Evolutionary conservation across 164 flowering plant species (phyloP).

Genomic region (Nelumbo lutea): DNA sequence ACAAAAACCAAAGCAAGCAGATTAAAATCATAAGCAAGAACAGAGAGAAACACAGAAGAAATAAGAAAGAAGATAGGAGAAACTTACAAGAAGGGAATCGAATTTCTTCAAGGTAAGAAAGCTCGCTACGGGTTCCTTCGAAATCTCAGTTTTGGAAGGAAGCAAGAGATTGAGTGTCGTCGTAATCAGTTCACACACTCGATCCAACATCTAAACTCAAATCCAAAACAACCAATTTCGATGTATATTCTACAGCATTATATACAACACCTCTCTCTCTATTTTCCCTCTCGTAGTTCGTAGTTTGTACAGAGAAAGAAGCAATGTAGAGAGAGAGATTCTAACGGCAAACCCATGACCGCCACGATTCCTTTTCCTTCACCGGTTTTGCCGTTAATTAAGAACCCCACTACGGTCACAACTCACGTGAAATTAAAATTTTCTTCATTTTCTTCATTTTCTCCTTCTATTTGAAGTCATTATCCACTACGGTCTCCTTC

Average conservation of each 20-base stretch:
- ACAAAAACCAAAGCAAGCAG: not conserved
- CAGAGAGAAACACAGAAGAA: not conserved
- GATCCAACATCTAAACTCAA: not conserved
- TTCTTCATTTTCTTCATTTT: too few species aligned
- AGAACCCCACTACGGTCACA: not conserved
- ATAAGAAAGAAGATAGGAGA: slow-evolving; percentile 18
- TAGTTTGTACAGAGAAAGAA: not conserved
- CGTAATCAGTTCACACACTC: slow-evolving; percentile 12
- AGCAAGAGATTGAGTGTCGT: slow-evolving; percentile 49
- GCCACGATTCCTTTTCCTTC: slow-evolving; percentile 4
- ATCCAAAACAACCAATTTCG: too few species aligned
- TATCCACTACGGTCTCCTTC: too few species aligned
- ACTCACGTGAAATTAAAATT: not conserved
- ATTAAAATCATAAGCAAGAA: not conserved
- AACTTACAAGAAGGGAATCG: slow-evolving; percentile 54
- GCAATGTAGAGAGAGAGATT: slow-evolving; percentile 1
- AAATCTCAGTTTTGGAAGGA: slow-evolving; percentile 29
- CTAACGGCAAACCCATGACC: slow-evolving; percentile 7
- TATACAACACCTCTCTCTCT: not conserved
- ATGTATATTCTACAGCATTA: not conserved
- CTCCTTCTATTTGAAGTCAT: too few species aligned
- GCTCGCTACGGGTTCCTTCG: slow-evolving; percentile 15
- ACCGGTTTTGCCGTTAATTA: slow-evolving; percentile 12
- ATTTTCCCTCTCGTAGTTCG: not conserved
- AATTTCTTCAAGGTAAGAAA: slow-evolving; percentile 44